Conservation (phyloP, 331 rosid species). For the Prunus yedoensis region DNA sequence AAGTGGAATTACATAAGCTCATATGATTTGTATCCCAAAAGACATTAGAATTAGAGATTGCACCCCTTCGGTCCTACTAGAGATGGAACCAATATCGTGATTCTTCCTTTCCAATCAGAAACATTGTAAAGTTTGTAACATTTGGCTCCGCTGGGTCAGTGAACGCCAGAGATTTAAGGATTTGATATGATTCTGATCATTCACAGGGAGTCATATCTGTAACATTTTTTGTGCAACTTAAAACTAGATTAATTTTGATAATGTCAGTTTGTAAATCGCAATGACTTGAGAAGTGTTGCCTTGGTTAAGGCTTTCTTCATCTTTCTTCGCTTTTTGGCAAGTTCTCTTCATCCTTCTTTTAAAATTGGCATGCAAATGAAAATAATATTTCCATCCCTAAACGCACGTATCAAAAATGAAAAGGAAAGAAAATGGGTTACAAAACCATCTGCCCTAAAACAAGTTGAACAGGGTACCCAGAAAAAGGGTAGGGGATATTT, state of each 20-base stretch:
- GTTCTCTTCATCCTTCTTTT: background rate
- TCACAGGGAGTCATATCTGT: background rate
- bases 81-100: background rate
- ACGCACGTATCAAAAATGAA: background rate
- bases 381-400: background rate
- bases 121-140: conserved; percentile 1
- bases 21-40: conserved; percentile 9
- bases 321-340: background rate
- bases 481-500: background rate
- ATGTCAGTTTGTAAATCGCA: background rate
- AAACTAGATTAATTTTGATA: background rate
- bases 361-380: background rate
- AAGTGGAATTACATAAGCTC: conserved; percentile 15
- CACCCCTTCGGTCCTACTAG: background rate
- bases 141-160: background rate
- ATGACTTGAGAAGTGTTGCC: background rate
- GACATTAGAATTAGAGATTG: background rate
- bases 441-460: background rate
- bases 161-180: background rate
- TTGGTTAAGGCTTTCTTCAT: background rate
- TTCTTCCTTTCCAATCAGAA: background rate
- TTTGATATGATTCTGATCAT: background rate
- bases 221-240: background rate
- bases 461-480: background rate
- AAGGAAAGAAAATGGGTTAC: background rate